Evolutionary conservation across 192 early-diverging fungal species (phyloP).

Genomic region (Backusella parvicylindrica): DNA sequence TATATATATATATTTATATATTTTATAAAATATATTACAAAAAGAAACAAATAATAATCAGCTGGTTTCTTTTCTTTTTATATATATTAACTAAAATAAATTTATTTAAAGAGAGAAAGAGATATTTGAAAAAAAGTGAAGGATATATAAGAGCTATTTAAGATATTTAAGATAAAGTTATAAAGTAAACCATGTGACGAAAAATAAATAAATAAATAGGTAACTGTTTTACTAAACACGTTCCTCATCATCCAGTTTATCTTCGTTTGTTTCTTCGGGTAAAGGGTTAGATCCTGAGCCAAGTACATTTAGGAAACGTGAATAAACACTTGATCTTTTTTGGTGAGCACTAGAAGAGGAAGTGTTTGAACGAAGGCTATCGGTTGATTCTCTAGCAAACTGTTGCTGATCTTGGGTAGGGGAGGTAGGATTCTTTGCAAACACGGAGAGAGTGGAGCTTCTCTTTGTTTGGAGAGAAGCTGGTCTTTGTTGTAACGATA

Average conservation of each 20-base stretch:
- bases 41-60: too few species aligned
- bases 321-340: conserved; percentile 31
- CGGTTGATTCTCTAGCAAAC: conserved; percentile 19
- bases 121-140: too few species aligned
- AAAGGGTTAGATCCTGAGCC: neutral
- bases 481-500: conserved; percentile 13
- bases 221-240: neutral
- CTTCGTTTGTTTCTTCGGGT: neutral
- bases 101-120: neutral
- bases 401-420: conserved; percentile 3
- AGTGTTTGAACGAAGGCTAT: conserved; percentile 16
- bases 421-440: conserved; percentile 9
- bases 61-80: too few species aligned
- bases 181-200: neutral
- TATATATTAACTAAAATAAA: neutral
- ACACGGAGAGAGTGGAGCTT: neutral
- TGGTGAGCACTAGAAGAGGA: conserved; percentile 1
- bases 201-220: neutral
- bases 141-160: neutral
- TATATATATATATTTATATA: too few species aligned
- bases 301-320: conserved; percentile 24
- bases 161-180: neutral
- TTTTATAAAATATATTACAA: too few species aligned
- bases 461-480: neutral
- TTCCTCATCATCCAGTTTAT: neutral